These are phyloP conservation scores for Puccinia hordei DNA, from an alignment of 1,284 basidiomycete species.

Conservation along the genomic window DNA sequence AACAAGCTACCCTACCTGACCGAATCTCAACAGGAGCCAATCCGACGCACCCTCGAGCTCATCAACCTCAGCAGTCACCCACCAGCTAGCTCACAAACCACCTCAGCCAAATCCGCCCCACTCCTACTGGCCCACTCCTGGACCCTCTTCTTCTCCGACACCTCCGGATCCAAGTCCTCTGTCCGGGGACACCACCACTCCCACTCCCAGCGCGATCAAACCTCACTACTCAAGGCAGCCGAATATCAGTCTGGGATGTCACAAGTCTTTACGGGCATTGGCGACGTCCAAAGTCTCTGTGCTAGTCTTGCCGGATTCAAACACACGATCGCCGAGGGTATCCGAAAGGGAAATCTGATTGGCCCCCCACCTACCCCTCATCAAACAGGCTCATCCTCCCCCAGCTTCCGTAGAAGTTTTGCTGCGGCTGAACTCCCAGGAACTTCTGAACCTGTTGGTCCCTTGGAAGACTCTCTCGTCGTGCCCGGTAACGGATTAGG, in stretches of 20 bases:
- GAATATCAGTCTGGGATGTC: constrained; percentile 50
- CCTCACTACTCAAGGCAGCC: constrained; percentile 31
- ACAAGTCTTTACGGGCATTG: constrained; percentile 25
- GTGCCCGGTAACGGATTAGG: constrained; percentile 36
- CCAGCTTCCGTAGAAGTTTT: not conserved
- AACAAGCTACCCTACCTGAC: constrained; percentile 40
- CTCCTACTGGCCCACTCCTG: constrained; percentile 23
- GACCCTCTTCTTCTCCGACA: constrained; percentile 48
- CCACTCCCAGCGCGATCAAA: constrained; percentile 30
- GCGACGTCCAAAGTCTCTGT: constrained; percentile 39
- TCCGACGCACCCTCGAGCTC: constrained; percentile 38
- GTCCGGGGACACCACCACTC: constrained; percentile 16
- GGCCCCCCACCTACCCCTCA: not conserved
- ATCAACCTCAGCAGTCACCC: constrained; percentile 1
- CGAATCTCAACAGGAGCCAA: constrained; percentile 25
- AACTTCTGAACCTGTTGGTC: not conserved
- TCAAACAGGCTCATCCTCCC: not conserved
- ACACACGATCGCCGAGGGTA: constrained; percentile 9
- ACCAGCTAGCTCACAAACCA: too few species aligned
- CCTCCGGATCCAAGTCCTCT: constrained; percentile 34
- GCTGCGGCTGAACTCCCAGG: not conserved
- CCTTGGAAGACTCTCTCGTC: constrained; percentile 4
- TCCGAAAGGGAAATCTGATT: constrained; percentile 7
- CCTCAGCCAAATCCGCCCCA: not conserved
- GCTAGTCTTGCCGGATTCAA: constrained; percentile 35